phyloP scores from a whole-genome alignment of 1,284 basidiomycete species.

The Ceratobasidium theobromae region DNA sequence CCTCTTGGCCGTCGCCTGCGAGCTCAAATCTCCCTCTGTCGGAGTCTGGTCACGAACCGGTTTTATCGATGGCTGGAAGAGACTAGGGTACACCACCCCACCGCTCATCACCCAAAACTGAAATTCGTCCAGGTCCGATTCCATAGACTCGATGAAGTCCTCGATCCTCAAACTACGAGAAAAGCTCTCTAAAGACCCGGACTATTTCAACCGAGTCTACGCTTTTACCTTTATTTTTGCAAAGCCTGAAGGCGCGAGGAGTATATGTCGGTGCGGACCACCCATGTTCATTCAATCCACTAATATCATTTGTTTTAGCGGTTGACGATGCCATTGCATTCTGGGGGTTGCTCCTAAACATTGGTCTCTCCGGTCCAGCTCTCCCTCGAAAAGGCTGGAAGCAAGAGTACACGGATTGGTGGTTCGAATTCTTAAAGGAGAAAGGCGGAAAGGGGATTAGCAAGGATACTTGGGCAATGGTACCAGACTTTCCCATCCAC shows the following conservation, averaged over 20 bases:
- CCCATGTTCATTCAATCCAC: slow-evolving; percentile 35
- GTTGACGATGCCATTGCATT: slow-evolving; percentile 77
- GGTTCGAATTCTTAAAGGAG: slow-evolving; percentile 79
- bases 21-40: slow-evolving; percentile 70
- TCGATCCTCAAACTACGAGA: slow-evolving; percentile 60
- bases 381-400: slow-evolving; percentile 68
- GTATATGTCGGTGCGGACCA: slow-evolving; percentile 33
- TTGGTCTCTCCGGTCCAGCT: slow-evolving; percentile 72
- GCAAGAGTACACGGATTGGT: slow-evolving; percentile 67
- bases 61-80: slow-evolving; percentile 82
- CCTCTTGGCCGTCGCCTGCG: slow-evolving; percentile 72
- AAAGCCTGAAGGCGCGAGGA: slow-evolving; percentile 65
- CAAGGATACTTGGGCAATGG: slow-evolving; percentile 94
- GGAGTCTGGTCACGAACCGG: slow-evolving; percentile 75
- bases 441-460: slow-evolving; percentile 81
- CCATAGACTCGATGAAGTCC: slow-evolving; percentile 64
- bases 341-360: slow-evolving; percentile 82
- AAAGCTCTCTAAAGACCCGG: slow-evolving; percentile 65
- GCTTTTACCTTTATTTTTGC: slow-evolving; percentile 87
- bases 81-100: slow-evolving; percentile 55
- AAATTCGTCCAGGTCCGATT: slow-evolving; percentile 59
- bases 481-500: slow-evolving; percentile 41
- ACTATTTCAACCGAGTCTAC: slow-evolving; percentile 87
- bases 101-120: neutral
- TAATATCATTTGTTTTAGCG: slow-evolving; percentile 45